Evolutionary conservation across 257 asterid species (phyloP), one percentile per base, ranked within the genome.

Genomic region (Cinchona pubescens): DNA sequence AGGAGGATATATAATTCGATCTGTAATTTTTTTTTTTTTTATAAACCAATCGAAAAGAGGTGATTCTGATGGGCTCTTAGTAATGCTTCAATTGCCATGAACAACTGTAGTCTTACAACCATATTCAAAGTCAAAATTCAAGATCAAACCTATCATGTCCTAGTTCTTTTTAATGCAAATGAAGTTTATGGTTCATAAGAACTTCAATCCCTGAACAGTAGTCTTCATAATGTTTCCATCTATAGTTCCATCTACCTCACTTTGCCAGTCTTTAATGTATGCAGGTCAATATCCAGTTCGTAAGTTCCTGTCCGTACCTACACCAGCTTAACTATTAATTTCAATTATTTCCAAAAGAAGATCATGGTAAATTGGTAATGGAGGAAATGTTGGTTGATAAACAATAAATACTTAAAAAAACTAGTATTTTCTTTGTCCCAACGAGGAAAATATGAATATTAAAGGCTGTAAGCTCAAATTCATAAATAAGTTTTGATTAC

Each of bases 181-280:
- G 11, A 71, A 60, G 1, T 71, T 53, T 2, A 71, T 58, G 46
- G 43, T 7, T 32, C 67, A 8, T 21, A 56, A 72, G 3, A 7
- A 12, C 11, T 0, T 73, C 45, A 60, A 73, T 59, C 42, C 37
- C 0, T 62, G 42, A 34, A 61, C 8, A 21, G 58, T 45, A 8
- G 21, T 58, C 42, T 58, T 56, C 56, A 37, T 55, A 7, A 53
- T 12, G 5, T 34, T 72, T 73, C 9, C 45, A 10, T 60, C 60
- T 60, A 72, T 43, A 18, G 53, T 7, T 51, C 45, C 60, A 73
- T 73, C 77, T 43, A 60, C 77, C 77, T 30, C 14, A 42, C 43
- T 4, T 5, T 62, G 40, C 71, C 29, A 58, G 35, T 27, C 76
- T 72, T 72, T 58, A 72, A 58, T 58, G 49, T 25, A 21, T 5